phyloP scores from a whole-genome alignment of 192 early-diverging fungal genomes.

The Coemansia sp. region DNA sequence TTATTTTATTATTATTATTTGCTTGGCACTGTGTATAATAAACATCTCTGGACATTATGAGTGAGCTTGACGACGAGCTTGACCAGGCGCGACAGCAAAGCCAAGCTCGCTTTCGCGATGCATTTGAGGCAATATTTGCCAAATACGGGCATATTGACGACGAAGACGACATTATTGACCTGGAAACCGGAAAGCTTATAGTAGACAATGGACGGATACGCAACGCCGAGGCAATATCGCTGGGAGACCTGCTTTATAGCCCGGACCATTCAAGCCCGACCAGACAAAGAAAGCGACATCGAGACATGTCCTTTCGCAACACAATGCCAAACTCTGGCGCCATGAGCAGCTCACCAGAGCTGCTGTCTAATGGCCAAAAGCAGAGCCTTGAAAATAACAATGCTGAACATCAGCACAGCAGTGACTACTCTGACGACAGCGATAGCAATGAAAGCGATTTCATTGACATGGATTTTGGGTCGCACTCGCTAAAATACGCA shows the following conservation, averaged over 20 bases:
- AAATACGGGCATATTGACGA: slow-evolving; percentile 47
- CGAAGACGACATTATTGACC: slow-evolving; percentile 44
- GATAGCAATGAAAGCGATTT: slow-evolving; percentile 2
- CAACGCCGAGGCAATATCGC: slow-evolving; percentile 15
- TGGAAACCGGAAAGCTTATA: slow-evolving; percentile 27
- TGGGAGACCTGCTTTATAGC: slow-evolving; percentile 24
- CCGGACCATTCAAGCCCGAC: too few species aligned
- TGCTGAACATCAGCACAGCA: too few species aligned
- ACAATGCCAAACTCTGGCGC: slow-evolving; percentile 10
- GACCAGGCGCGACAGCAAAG: slow-evolving; percentile 38
- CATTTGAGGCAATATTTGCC: slow-evolving; percentile 45
- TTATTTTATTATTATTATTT: too few species aligned
- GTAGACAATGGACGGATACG: slow-evolving; percentile 48
- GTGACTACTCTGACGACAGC: too few species aligned
- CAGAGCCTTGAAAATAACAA: too few species aligned
- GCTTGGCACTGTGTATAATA: slow-evolving; percentile 1
- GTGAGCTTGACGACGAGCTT: slow-evolving; percentile 38
- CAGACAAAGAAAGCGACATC: too few species aligned
- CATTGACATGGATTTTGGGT: slow-evolving; percentile 20
- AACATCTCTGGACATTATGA: slow-evolving; percentile 10
- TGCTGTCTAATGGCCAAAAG: background rate
- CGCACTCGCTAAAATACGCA: slow-evolving; percentile 1
- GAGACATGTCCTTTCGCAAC: background rate
- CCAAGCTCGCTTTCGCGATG: slow-evolving; percentile 41
- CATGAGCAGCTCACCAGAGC: slow-evolving; percentile 16